A percentile compares a stretch with the other conserved stretches of the same genome.
Conservation (phyloP, 2,329 filamentous ascomycete species). For the Aureobasidium melanogenum region DNA sequence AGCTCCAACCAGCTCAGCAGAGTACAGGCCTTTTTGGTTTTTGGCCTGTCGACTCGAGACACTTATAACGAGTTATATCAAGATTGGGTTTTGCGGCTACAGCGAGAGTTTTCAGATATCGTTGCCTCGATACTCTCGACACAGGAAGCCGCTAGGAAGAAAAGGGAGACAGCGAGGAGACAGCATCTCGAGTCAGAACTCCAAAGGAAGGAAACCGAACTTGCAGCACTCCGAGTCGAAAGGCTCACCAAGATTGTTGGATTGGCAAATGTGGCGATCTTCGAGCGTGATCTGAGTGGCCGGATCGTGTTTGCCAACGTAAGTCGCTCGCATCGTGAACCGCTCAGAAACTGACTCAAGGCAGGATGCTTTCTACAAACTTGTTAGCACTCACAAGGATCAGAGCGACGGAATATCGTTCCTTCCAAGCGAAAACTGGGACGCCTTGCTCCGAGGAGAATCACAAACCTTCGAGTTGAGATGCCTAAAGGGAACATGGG, state of each 20-base stretch:
- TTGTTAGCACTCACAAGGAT: background rate
- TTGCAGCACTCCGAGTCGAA: constrained; percentile 5
- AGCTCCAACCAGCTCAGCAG: constrained; percentile 8
- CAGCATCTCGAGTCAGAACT: background rate
- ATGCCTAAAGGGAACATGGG: constrained; percentile 12
- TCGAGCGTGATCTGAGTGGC: constrained; percentile 9
- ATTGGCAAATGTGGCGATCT: constrained; percentile 12
- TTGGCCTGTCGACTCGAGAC: constrained; percentile 11
- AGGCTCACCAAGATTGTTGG: constrained; percentile 11
- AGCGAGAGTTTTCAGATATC: constrained; percentile 11
- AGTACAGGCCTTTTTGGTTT: constrained; percentile 9
- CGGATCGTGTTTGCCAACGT: constrained; percentile 11
- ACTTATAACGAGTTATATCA: constrained; percentile 6
- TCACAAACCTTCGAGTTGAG: background rate
- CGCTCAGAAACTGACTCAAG: background rate
- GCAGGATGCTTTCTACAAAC: background rate
- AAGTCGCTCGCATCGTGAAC: background rate
- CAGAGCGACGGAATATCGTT: background rate
- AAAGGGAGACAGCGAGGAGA: background rate
- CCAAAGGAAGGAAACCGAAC: constrained; percentile 6
- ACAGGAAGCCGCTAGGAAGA: background rate
- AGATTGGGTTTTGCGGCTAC: constrained; percentile 2
- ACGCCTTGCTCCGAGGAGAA: background rate
- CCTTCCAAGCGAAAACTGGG: background rate
- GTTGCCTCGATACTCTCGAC: background rate